phyloP scores from a whole-genome alignment of 805 yeast species.

The Metschnikowia matae region DNA sequence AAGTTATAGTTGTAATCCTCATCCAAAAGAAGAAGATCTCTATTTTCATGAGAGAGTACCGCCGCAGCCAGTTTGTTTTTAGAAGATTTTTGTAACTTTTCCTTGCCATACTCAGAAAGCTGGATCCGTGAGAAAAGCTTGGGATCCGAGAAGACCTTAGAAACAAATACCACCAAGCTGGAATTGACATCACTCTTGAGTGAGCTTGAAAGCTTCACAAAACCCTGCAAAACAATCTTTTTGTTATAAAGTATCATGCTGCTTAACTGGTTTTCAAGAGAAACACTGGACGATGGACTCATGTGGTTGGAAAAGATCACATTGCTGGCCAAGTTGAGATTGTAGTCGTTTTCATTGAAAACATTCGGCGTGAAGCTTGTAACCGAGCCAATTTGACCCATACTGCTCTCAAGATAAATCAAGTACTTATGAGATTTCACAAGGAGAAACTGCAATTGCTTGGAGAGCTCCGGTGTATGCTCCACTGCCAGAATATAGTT shows the following conservation, averaged over 20 bases:
- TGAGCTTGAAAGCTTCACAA: conserved; percentile 27
- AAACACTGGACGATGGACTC: conserved; percentile 15
- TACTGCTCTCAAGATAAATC: conserved; percentile 36
- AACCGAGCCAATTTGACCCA: conserved; percentile 29
- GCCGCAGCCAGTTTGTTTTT: conserved; percentile 13
- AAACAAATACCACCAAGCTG: conserved; percentile 36
- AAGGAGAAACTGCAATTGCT: conserved; percentile 39
- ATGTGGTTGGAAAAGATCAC: conserved; percentile 26
- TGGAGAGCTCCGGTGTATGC: conserved; percentile 36
- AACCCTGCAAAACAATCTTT: conserved; percentile 35
- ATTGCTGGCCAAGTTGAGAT: conserved; percentile 27
- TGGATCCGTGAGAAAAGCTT: conserved; percentile 24
- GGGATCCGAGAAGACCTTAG: conserved; percentile 36
- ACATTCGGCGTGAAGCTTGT: conserved; percentile 28
- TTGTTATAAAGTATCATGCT: conserved; percentile 35
- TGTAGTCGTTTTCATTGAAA: conserved; percentile 29
- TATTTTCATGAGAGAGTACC: conserved; percentile 23
- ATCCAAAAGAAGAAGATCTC: conserved; percentile 30
- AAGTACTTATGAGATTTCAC: conserved; percentile 40
- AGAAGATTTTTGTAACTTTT: conserved; percentile 18
- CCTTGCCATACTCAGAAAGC: conserved; percentile 10
- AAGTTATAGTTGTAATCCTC: conserved; percentile 47
- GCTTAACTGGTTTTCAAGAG: conserved; percentile 25
- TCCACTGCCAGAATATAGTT: conserved; percentile 37
- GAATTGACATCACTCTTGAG: conserved; percentile 40